Base-by-base conservation (phyloP, 148 eudicot species). In the Vaccinium vitisidaea region DNA sequence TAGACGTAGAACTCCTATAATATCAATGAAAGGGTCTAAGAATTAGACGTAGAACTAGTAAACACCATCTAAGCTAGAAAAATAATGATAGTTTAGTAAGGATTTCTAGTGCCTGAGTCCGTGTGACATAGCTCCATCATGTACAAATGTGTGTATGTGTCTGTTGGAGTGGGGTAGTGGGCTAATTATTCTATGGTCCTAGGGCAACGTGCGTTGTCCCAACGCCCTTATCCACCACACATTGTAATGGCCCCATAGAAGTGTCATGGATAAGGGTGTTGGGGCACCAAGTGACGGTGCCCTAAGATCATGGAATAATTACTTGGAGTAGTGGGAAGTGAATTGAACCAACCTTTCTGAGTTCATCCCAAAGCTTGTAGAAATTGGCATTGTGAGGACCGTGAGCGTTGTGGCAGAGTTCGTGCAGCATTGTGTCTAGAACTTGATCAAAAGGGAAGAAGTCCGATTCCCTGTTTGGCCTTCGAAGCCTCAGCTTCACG, bases 391-490 rank as follows among this genome's bases (percentile, higher is more conserved):
- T 95, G 80, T 97, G 99, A 86, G 98, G 96, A 84, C 94, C 93
- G 55, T 91, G 96, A 30, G 83, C 92, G 82, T 95, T 97, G 85
- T 97, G 99, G 88, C 98, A 95, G 63, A 97, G 93, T 84, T 95
- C 99, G 70, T 97, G 98, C 71, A 97, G 94, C 99, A 97, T 97
- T 59, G 99, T 97, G 86, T 97, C 99, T 9, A 97, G 85, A 86
- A 97, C 87, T 83, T 92, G 85, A 84, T 95, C 84, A 61, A 79
- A 97, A 1, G 98, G 95, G 82, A 83, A 85, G 88, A 97, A 97
- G 55, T 94, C 95, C 79, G 85, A 88, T 46, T 97, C 99, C 82
- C 89, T 90, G 87, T 92, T 88, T 55, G 92, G 90, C 84, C 91
- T 94, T 59, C 98, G 92, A 88, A 97, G 96, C 87, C 98, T 93